phyloP scores from a whole-genome alignment of 768 basidiomycete species.

The Leccinum rimulosum region DNA sequence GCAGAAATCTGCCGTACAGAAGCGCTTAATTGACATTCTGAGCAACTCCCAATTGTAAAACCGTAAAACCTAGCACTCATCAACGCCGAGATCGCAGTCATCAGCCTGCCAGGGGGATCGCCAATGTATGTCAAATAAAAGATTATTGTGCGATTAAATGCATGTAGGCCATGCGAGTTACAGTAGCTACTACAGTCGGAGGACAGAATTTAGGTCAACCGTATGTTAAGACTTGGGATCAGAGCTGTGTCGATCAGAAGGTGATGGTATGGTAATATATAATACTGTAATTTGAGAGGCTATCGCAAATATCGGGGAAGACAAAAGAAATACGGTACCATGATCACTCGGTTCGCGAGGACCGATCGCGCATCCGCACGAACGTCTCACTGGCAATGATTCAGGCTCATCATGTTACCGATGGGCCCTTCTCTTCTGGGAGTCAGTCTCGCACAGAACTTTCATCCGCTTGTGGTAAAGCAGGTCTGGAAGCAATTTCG shows the following conservation, averaged over 20 bases:
- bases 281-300: not conserved
- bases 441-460: slow-evolving; percentile 88
- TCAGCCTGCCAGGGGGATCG: slow-evolving; percentile 68
- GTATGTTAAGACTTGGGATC: slow-evolving; percentile 10
- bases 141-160: slow-evolving; percentile 5
- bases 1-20: too few relatives aligned
- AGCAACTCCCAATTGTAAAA: too few relatives aligned
- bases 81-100: slow-evolving; percentile 92
- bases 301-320: slow-evolving; percentile 2
- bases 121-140: slow-evolving; percentile 12
- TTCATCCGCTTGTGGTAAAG: slow-evolving; percentile 91
- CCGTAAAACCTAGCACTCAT: too few relatives aligned
- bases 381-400: slow-evolving; percentile 53
- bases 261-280: slow-evolving; percentile 11
- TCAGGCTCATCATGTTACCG: slow-evolving; percentile 76
- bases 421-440: slow-evolving; percentile 62
- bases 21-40: too few relatives aligned
- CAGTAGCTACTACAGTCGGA: slow-evolving; percentile 14
- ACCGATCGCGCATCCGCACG: slow-evolving; percentile 30
- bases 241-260: slow-evolving; percentile 6
- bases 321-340: not conserved
- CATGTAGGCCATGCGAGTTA: not conserved
- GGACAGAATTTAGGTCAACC: slow-evolving; percentile 1
- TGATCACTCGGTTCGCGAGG: slow-evolving; percentile 17
- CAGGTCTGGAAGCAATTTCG: slow-evolving; percentile 89